phyloP scores from a whole-genome alignment of 1,284 basidiomycete species.

The Vanrija pseudolonga region DNA sequence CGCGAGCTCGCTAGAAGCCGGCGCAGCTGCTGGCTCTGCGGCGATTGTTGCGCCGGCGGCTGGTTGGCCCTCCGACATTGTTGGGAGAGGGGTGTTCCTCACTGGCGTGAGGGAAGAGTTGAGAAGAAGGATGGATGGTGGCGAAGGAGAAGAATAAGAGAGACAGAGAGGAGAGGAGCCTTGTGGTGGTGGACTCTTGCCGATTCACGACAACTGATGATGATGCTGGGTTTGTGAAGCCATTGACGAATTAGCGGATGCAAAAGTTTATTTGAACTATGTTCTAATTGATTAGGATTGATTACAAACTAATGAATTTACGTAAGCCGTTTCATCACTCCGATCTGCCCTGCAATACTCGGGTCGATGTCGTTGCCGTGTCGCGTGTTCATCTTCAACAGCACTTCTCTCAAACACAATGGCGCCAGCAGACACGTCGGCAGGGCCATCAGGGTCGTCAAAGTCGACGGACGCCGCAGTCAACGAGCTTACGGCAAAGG shows the following conservation, averaged over 20 bases:
- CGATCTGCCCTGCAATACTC: not conserved
- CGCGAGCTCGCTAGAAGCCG: not conserved
- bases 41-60: not conserved
- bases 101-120: no score
- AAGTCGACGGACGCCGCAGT: not conserved
- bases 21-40: not conserved
- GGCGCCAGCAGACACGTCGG: constrained; percentile 3
- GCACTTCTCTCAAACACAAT: constrained; percentile 1
- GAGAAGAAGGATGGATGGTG: no score
- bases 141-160: no score
- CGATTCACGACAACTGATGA: no score
- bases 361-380: not conserved
- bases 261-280: not conserved
- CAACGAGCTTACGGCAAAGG: constrained; percentile 7
- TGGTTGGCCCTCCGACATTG: not conserved
- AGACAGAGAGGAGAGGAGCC: no score
- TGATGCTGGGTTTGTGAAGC: no score
- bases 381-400: constrained; percentile 3
- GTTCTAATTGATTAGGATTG: no score
- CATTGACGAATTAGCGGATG: no score
- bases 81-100: no score
- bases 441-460: not conserved
- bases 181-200: no score
- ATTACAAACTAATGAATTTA: not conserved
- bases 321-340: not conserved